Evolutionary conservation across 1,139 yeast species (phyloP).

Genomic region (Pneumocystis wakefieldiae): DNA sequence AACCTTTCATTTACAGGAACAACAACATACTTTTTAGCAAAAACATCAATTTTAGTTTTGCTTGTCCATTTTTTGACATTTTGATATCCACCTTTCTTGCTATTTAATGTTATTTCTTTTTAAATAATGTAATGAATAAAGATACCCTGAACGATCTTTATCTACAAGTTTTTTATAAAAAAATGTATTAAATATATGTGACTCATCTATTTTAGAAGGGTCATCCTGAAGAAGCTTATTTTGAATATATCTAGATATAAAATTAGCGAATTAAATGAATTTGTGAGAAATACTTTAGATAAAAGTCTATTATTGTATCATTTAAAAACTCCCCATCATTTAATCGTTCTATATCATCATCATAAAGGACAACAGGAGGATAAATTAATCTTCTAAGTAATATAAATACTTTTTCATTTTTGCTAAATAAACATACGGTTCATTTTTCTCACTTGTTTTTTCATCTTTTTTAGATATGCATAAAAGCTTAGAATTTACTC

Average conservation of each 20-base stretch:
- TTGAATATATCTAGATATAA: constrained; percentile 1
- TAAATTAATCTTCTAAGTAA: neutral
- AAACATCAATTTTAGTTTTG: constrained; percentile 39
- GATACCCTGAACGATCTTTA: constrained; percentile 17
- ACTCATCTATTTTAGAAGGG: constrained; percentile 20
- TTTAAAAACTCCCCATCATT: constrained; percentile 28
- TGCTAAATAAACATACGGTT: neutral
- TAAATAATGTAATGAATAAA: neutral
- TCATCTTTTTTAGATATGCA: neutral
- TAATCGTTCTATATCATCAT: constrained; percentile 24
- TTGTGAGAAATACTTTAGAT: constrained; percentile 19
- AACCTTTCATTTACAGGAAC: constrained; percentile 64
- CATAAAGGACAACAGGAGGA: neutral
- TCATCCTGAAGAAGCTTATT: neutral
- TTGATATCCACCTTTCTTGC: constrained; percentile 32
- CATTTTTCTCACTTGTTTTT: neutral
- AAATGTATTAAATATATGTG: constrained; percentile 67
- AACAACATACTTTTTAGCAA: constrained; percentile 45
- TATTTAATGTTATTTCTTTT: neutral
- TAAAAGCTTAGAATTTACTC: neutral
- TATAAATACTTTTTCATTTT: neutral
- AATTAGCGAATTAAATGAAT: constrained; percentile 7
- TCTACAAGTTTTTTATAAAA: constrained; percentile 52
- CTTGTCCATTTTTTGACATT: constrained; percentile 71
- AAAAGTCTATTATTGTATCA: constrained; percentile 30